A percentile compares a stretch with the other conserved stretches of the same genome.
These are phyloP conservation scores for Microstroma glucosiphilum DNA, from an alignment of 1,284 basidiomycete genomes.

Conservation along the genomic window DNA sequence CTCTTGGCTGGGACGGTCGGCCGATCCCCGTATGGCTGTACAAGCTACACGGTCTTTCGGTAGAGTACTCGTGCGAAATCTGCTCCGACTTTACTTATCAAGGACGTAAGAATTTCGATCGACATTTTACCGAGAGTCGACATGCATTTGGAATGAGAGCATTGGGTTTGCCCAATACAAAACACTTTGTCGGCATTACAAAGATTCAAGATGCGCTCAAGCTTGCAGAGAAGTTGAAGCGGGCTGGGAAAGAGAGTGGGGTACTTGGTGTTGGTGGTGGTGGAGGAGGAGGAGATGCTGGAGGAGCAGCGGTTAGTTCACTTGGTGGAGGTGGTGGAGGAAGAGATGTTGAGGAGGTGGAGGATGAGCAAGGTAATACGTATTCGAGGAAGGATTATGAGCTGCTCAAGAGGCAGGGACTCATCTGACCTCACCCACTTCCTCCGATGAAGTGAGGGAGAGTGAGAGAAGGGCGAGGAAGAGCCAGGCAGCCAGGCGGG, in stretches of 20 bases:
- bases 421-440: slow-evolving; percentile 21
- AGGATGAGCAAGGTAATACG: slow-evolving; percentile 48
- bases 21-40: slow-evolving; percentile 99
- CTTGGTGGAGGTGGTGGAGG: slow-evolving; percentile 15
- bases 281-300: slow-evolving; percentile 35
- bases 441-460: too few species aligned
- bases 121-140: slow-evolving; percentile 86
- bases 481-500: too few species aligned
- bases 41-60: slow-evolving; percentile 92
- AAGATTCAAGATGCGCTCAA: slow-evolving; percentile 91
- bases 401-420: slow-evolving; percentile 48
- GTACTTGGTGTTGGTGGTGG: slow-evolving; percentile 23
- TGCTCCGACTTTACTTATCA: slow-evolving; percentile 68
- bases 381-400: slow-evolving; percentile 50
- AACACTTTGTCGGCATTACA: slow-evolving; percentile 98
- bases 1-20: slow-evolving; percentile 95
- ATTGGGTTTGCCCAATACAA: slow-evolving; percentile 91
- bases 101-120: slow-evolving; percentile 86
- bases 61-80: slow-evolving; percentile 96
- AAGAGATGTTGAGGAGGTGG: slow-evolving; percentile 44
- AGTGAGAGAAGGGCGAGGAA: too few species aligned
- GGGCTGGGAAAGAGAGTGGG: slow-evolving; percentile 25
- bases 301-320: slow-evolving; percentile 25
- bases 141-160: slow-evolving; percentile 99
- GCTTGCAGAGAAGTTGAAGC: slow-evolving; percentile 42